Conservation (phyloP, 2,329 filamentous ascomycete genomes). For the Fusarium sp. region DNA sequence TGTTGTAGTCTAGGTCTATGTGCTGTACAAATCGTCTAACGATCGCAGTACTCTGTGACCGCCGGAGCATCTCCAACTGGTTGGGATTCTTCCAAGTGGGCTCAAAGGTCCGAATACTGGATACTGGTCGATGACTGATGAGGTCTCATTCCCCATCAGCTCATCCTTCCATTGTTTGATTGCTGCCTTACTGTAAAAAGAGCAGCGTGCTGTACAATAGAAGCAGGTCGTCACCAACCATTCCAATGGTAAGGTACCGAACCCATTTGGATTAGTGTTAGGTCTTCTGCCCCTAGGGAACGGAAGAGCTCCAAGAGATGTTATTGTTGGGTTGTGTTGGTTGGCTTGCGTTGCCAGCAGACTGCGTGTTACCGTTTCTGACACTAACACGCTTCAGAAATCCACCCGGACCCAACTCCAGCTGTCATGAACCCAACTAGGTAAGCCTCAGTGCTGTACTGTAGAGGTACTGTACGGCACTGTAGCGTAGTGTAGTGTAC, state of each 20-base stretch:
- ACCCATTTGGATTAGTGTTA: slow-evolving; percentile 37
- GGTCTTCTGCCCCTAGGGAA: slow-evolving; percentile 26
- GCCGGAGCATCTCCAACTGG: slow-evolving; percentile 1
- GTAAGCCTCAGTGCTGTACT: slow-evolving; percentile 31
- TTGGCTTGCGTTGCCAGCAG: neutral
- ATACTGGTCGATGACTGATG: neutral
- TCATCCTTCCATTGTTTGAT: slow-evolving; percentile 6
- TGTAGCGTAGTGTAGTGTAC: neutral
- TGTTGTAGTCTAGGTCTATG: slow-evolving; percentile 6
- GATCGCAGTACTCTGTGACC: slow-evolving; percentile 2
- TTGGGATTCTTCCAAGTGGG: slow-evolving; percentile 15
- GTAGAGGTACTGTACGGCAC: slow-evolving; percentile 3
- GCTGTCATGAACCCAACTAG: slow-evolving; percentile 40
- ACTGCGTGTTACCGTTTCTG: slow-evolving; percentile 28
- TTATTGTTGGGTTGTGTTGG: slow-evolving; percentile 22
- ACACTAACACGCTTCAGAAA: slow-evolving; percentile 17
- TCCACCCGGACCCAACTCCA: slow-evolving; percentile 37
- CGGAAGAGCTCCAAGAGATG: slow-evolving; percentile 1
- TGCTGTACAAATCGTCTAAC: slow-evolving; percentile 27
- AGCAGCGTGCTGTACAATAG: neutral
- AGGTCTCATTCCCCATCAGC: slow-evolving; percentile 4
- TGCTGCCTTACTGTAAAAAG: slow-evolving; percentile 3
- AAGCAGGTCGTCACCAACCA: slow-evolving; percentile 26
- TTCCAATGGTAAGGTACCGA: slow-evolving; percentile 11
- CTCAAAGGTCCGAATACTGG: slow-evolving; percentile 28